A percentile compares a stretch with the other conserved stretches of the same genome.
Conservation (phyloP, 352 stramenopile species). For the Phytophthora pini region DNA sequence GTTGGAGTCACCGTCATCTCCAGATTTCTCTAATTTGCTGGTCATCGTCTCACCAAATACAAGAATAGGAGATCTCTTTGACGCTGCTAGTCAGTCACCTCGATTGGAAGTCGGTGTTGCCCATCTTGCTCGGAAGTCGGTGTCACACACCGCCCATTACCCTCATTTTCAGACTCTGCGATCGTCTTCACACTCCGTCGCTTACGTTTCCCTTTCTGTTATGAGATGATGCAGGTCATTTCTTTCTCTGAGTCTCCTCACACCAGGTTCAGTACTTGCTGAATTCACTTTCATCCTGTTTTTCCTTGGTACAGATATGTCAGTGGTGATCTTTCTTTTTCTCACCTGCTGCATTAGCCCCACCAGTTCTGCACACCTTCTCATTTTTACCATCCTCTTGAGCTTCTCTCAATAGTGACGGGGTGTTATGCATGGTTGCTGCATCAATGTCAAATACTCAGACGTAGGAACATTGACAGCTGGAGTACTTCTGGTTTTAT, state of each 20-base stretch:
- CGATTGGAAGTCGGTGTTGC: no score
- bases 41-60: neutral
- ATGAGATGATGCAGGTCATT: neutral
- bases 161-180: conserved; percentile 1
- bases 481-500: neutral
- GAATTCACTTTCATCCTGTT: neutral
- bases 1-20: neutral
- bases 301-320: neutral
- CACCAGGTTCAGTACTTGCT: neutral
- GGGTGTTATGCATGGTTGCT: conserved; percentile 1
- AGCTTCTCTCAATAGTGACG: neutral
- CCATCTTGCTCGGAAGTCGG: conserved; percentile 7
- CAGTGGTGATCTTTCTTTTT: neutral
- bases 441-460: conserved; percentile 11
- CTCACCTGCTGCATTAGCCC: neutral
- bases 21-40: neutral
- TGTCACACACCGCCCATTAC: conserved; percentile 13
- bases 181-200: neutral
- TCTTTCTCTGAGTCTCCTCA: neutral
- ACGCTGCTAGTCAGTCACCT: no score
- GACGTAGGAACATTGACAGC: neutral
- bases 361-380: neutral
- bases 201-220: conserved; percentile 1
- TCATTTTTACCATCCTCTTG: conserved; percentile 4
- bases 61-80: no score